Evolutionary conservation across 306 rosid genomes (phyloP).

Genomic region (Trifolium subterraneum): DNA sequence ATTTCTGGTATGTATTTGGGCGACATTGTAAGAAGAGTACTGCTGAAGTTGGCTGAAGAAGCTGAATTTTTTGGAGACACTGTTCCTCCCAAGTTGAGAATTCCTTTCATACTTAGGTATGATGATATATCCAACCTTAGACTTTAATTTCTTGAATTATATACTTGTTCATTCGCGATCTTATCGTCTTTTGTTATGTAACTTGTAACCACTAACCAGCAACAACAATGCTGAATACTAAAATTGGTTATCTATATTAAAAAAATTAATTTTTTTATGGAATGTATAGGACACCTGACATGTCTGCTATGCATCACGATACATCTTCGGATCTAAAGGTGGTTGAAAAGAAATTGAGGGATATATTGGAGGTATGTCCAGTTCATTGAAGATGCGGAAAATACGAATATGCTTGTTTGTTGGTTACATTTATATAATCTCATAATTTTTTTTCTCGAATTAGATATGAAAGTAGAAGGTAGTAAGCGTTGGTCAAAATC

Average conservation of each 20-base stretch:
- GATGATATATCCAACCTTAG: slow-evolving; percentile 27
- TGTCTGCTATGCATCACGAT: slow-evolving; percentile 94
- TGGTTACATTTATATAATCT: slow-evolving; percentile 1
- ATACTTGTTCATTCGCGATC: no score
- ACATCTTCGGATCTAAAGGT: slow-evolving; percentile 79
- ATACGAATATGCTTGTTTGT: slow-evolving; percentile 8
- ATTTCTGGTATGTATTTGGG: slow-evolving; percentile 99
- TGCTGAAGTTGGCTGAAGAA: slow-evolving; percentile 86
- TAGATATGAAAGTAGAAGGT: slow-evolving; percentile 18
- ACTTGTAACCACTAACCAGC: no score
- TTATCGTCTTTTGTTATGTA: no score
- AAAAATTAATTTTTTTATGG: slow-evolving; percentile 12
- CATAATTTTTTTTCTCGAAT: background rate
- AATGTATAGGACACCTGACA: slow-evolving; percentile 80
- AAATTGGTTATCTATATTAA: background rate
- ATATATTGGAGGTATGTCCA: slow-evolving; percentile 72
- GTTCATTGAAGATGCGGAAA: background rate
- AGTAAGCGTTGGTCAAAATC: slow-evolving; percentile 19
- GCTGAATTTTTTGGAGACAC: slow-evolving; percentile 84
- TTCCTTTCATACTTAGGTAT: slow-evolving; percentile 81
- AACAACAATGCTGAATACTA: no score
- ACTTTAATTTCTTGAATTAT: background rate
- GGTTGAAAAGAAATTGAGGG: slow-evolving; percentile 74
- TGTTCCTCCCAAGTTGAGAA: slow-evolving; percentile 78
- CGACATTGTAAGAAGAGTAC: slow-evolving; percentile 83